Evolutionary conservation across 1,139 yeast species (phyloP), one percentile per base, ranked within the genome.

Genomic region (Schizosaccharomyces versatilis): DNA sequence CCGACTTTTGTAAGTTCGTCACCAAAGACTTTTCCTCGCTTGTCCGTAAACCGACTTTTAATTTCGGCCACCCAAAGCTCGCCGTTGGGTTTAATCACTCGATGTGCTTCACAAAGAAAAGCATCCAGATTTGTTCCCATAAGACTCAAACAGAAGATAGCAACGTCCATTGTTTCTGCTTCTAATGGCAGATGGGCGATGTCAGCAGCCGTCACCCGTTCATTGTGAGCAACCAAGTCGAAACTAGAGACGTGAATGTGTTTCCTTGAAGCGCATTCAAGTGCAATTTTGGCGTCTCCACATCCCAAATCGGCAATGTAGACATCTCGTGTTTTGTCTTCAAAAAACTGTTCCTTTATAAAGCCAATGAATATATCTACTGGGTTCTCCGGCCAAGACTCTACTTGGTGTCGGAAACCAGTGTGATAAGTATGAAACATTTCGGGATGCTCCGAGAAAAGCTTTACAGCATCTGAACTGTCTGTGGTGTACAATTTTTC

Each of bases 301-400:
- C 98, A 90, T 10, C 98, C 98, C 96, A 90, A 86, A 69, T 90
- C 98, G 0, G 97, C 96, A 56, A 90, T 75, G 1, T 82, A 85
- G 42, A 86, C 63, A 64, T 41, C 60, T 59, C 32, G 54, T 56
- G 24, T 42, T 48, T 6, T 60, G 59, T 9, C 56, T 44, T n/a
- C 59, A 54, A 9, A 41, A 48, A 12, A 57, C 55, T 38, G 52
- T 41, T 65, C 78, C 60, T 76, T 76, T 55, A 90, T 73, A 63
- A 83, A 86, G 9, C 77, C 71, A 1, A 85, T 90, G 68, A 86
- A 84, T 1, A 82, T 81, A 66, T 86, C 81, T 14, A 93, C 95
- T 0, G 99, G 99, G 65, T 90, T 90, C 67, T 88, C 95, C 0
- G 99, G 98, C 99, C 99, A 90, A 40, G 86, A 74, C 64, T 82